Base-by-base conservation (phyloP, 106 monocot genomes). In the Dendrobium officinale region DNA sequence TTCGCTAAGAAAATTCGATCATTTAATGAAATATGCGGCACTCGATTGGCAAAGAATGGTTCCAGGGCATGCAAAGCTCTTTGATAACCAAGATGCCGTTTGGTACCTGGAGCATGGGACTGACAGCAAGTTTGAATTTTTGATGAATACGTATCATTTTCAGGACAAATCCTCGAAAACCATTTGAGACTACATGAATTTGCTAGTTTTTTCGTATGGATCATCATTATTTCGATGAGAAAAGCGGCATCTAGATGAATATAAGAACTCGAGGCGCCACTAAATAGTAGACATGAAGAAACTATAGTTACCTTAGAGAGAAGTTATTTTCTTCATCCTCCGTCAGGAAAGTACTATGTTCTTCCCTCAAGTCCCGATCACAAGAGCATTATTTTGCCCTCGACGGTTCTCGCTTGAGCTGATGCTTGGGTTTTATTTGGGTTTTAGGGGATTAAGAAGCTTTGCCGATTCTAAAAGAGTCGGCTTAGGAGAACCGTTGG, bases 111-210 rank as follows among this genome's bases (percentile, higher is more conserved):
- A 51, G 51, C 10, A 51, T 51, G 51, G 19, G 43, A 42, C 2
- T 76, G 76, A n/a, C 49, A 27, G 76, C 76, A 49, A 49, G 48
- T 76, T 76, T 18, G 47, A 49, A 76, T 15, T 49, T 43, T 75
- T 44, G 43, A 74, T 74, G 42, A 45, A 66, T 66, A 24, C n/a
- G 44, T 44, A 76, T 45, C 45, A 26, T 49, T 48, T 26, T 76
- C 76, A 16, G 49, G 13, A 51, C 26, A 26, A 49, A 76, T 0
- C 10, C 3, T 49, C 27, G 49, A 49, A 48, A 48, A 51, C n/a
- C 76, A 76, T 49, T 49, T 76, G 11, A 13, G 24, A 22, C 11
- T 22, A 76, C 48, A 24, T 48, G 49, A 22, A 76, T 76, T 76
- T 51, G 49, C 17, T 48, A 76, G 27, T 47, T 48, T 47, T 76